Percentiles rank a stretch among this genome's conserved stretches.
Conservation (phyloP, 73 alveolate species). For the Tetrahymena thermophila region DNA sequence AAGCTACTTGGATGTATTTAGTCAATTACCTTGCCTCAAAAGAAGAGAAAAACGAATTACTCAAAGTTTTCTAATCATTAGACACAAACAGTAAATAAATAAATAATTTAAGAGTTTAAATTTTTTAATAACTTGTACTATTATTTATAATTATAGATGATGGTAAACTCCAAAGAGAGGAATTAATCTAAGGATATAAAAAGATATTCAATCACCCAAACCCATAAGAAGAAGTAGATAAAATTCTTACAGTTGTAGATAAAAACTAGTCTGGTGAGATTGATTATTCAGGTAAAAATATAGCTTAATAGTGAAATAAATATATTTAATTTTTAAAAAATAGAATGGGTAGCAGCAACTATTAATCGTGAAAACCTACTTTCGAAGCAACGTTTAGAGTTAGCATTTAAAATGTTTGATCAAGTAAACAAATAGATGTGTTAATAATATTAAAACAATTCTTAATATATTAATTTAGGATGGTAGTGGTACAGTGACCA, state of each 20-base stretch:
- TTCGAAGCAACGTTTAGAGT: constrained; percentile 15
- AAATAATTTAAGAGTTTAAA: background rate
- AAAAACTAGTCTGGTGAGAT: constrained; percentile 4
- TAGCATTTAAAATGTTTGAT: constrained; percentile 40
- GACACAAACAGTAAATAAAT: background rate
- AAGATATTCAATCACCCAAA: background rate
- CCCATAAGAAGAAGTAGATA: constrained; percentile 17
- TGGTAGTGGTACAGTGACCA: constrained; percentile 50
- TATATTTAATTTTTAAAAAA: background rate
- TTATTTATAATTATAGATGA: background rate
- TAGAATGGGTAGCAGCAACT: constrained; percentile 28
- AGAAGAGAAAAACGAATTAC: constrained; percentile 14
- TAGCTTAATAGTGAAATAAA: background rate
- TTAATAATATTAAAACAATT: too few relatives aligned
- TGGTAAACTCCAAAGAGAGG: background rate
- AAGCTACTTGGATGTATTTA: constrained; percentile 15
- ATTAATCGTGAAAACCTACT: constrained; percentile 8
- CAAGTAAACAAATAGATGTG: background rate
- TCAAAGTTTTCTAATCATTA: background rate
- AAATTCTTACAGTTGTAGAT: constrained; percentile 5
- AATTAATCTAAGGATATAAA: background rate
- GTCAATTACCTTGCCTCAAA: constrained; percentile 27
- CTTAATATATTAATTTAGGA: background rate
- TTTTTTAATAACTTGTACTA: background rate
- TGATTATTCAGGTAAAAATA: constrained; percentile 15